Evolutionary conservation across 73 alveolate genomes (phyloP).

Genomic region (Paramecium caudatum): DNA sequence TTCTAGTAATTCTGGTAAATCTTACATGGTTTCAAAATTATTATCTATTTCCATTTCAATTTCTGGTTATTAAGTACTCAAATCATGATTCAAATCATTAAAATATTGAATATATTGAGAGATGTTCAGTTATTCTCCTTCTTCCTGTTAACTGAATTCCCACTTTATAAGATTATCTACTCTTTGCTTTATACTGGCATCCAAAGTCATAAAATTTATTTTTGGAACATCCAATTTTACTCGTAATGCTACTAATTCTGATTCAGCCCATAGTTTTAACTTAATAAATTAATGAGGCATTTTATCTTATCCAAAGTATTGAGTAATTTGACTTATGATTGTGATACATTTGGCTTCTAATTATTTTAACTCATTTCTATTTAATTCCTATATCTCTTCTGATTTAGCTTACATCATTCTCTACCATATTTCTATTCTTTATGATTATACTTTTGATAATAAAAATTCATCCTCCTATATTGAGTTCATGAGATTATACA

Average conservation of each 20-base stretch:
- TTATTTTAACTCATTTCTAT: background rate
- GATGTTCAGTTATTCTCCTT: constrained; percentile 3
- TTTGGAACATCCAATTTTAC: constrained; percentile 29
- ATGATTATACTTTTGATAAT: constrained; percentile 35
- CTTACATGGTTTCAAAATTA: constrained; percentile 16
- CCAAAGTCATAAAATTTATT: background rate
- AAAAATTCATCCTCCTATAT: background rate
- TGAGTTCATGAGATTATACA: background rate
- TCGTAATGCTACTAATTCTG: constrained; percentile 25
- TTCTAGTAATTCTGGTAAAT: background rate
- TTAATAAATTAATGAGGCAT: constrained; percentile 65
- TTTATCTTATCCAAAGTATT: background rate
- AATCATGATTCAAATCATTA: background rate
- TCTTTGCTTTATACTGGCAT: constrained; percentile 1
- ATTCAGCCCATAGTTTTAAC: constrained; percentile 34
- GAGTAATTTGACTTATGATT: background rate
- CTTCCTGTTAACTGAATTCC: constrained; percentile 32
- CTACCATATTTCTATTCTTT: background rate
- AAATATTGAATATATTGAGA: constrained; percentile 8
- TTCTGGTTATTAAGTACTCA: background rate
- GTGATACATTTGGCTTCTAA: background rate
- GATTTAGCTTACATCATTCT: background rate
- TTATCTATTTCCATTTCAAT: background rate
- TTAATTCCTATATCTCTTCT: background rate
- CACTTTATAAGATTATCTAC: constrained; percentile 10